phyloP scores from a whole-genome alignment of 352 stramenopile genomes.

The Saprolegnia parasitica region DNA sequence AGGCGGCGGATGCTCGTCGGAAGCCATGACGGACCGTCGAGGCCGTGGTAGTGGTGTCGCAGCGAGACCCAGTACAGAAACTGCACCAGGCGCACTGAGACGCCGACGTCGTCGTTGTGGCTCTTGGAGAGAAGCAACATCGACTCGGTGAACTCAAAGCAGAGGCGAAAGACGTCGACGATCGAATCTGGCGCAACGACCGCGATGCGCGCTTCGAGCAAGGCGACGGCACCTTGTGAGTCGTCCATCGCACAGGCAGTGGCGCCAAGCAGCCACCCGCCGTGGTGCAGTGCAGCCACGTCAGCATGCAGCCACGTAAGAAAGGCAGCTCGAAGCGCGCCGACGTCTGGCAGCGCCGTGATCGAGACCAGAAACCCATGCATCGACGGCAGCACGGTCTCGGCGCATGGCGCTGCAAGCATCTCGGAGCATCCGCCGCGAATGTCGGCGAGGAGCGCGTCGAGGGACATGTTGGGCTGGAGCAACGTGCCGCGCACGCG shows the following conservation, averaged over 20 bases:
- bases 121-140: not conserved
- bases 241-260: too few relatives aligned
- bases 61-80: slow-evolving; percentile 15
- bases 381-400: too few relatives aligned
- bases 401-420: not conserved
- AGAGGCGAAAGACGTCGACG: not conserved
- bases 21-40: not conserved
- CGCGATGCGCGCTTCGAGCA: not conserved
- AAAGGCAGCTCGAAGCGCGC: too few relatives aligned
- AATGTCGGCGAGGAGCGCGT: not conserved
- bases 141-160: not conserved
- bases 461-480: not conserved
- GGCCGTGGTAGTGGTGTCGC: slow-evolving; percentile 5
- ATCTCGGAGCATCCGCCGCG: not conserved
- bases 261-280: too few relatives aligned
- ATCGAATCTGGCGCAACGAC: not conserved
- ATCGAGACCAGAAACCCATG: too few relatives aligned
- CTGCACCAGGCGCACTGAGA: not conserved
- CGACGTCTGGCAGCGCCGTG: too few relatives aligned
- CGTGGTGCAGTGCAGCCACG: too few relatives aligned
- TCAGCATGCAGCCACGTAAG: too few relatives aligned
- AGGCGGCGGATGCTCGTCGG: not conserved
- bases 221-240: not conserved
- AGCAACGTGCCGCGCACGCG: not conserved
- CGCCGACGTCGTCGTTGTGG: not conserved